phyloP scores from a whole-genome alignment of 768 basidiomycete species.

The Leccinum truebloodii region DNA sequence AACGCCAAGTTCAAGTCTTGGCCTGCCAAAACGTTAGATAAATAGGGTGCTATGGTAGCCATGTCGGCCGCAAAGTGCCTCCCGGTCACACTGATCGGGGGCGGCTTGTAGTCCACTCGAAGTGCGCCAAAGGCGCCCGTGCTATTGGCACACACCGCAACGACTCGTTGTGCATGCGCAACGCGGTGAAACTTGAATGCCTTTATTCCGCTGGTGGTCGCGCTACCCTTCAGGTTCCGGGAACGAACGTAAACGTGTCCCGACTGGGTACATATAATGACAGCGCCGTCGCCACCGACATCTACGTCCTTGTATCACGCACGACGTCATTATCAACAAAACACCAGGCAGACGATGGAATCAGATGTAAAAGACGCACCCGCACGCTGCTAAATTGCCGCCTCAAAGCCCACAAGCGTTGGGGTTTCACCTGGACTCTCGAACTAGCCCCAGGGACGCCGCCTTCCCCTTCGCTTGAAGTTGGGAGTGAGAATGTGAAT shows the following conservation, averaged over 20 bases:
- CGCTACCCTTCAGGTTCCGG: conserved; percentile 41
- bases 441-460: conserved; percentile 7
- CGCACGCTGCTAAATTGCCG: conserved; percentile 85
- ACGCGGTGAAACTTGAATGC: conserved; percentile 78
- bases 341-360: not conserved
- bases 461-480: conserved; percentile 33
- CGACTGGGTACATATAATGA: conserved; percentile 92
- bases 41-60: conserved; percentile 63
- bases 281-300: conserved; percentile 80
- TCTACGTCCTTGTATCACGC: conserved; percentile 69
- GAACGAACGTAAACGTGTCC: conserved; percentile 91
- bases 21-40: not conserved
- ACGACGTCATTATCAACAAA: conserved; percentile 2
- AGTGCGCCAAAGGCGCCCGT: conserved; percentile 90
- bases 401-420: conserved; percentile 87
- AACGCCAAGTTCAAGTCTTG: not conserved
- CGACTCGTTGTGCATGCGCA: conserved; percentile 81
- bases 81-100: conserved; percentile 55
- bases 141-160: conserved; percentile 80
- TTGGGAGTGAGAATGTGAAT: conserved; percentile 68
- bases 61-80: conserved; percentile 66
- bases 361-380: conserved; percentile 38
- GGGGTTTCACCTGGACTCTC: conserved; percentile 58
- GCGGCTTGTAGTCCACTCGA: conserved; percentile 66
- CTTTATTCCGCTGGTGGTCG: conserved; percentile 39